Base-by-base conservation (phyloP, 176 grass and related monocot species). In the Pharus latifolius region DNA sequence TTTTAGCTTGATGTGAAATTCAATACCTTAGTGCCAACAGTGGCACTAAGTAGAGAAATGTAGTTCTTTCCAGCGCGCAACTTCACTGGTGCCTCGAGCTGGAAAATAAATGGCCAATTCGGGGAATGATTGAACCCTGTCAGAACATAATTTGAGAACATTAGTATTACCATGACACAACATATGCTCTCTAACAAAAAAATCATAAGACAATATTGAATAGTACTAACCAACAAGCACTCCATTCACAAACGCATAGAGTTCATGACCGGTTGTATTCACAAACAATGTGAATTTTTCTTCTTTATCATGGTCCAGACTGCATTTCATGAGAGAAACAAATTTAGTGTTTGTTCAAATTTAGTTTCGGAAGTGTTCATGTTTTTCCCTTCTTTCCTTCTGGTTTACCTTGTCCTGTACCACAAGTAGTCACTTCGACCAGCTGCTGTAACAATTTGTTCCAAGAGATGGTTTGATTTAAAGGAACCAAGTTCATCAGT, bases 391-490 rank as follows among this genome's bases (percentile, higher is more conserved):
- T n/a, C n/a, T n/a, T n/a, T n/a, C 15, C 43, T 56, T 4, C 32
- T 60, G 10, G 5, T 25, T 31, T 82, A 86, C 92, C 85, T 89
- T 46, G 92, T 96, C 34, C 72, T 82, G 49, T 96, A 96, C 88
- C 92, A 96, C 28, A 96, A 38, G 74, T 96, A 96, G 49, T 96
- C 92, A 29, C 88, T 96, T 55, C 84, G 77, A 52, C 92, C 92
- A 17, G 71, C 17, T 1, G 72, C 66, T 0, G 85, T 77, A 6
- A 33, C 33, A 46, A 85, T 85, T 69, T 85, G 83, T 17, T 85
- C 83, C 6, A 85, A 12, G n/a, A 80, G 76, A 53, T 62, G 19
- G 11, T 44, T 20, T 45, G 59, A 60, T 24, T 37, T 79, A 5
- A 85, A 80, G 63, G 4, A 74, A 1, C 76, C 69, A 35, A 26